Evolutionary conservation across 345 rosid genomes (phyloP).

Genomic region (Hibiscus mutabilis): DNA sequence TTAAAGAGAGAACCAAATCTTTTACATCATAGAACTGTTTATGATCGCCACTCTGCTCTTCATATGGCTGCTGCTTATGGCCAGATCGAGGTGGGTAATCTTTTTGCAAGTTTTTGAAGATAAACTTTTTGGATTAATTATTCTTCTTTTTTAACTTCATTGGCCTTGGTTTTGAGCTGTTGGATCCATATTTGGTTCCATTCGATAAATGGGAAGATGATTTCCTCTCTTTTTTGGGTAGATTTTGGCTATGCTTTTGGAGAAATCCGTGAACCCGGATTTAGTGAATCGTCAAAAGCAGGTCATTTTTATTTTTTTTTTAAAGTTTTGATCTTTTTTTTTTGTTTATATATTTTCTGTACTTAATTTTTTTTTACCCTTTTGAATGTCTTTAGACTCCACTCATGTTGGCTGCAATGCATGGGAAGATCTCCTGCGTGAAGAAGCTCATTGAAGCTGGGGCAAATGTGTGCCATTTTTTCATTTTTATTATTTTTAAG

Average conservation of each 20-base stretch:
- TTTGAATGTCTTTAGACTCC: constrained; percentile 59
- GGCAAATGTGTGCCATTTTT: constrained; percentile 65
- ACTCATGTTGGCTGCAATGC: constrained; percentile 96
- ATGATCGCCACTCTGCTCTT: constrained; percentile 82
- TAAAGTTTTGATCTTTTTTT: background rate
- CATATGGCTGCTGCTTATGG: constrained; percentile 97
- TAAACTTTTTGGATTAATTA: background rate
- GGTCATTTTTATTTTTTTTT: constrained; percentile 33
- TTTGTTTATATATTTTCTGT: background rate
- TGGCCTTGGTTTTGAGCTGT: background rate
- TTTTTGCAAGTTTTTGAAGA: background rate
- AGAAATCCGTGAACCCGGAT: constrained; percentile 72
- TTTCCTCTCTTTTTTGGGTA: constrained; percentile 14
- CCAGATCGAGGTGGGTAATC: constrained; percentile 76
- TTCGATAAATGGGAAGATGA: constrained; percentile 5
- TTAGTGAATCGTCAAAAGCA: constrained; percentile 83
- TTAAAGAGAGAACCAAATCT: constrained; percentile 52
- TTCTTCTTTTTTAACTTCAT: background rate
- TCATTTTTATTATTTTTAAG: background rate
- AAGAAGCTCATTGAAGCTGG: constrained; percentile 85
- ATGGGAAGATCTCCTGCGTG: constrained; percentile 75
- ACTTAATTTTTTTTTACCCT: background rate
- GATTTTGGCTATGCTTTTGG: constrained; percentile 75
- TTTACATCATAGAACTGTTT: constrained; percentile 44
- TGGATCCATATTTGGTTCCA: constrained; percentile 15